Evolutionary conservation across 2,329 filamentous ascomycete genomes (phyloP).

Genomic region (Botryotinia narcissicola): DNA sequence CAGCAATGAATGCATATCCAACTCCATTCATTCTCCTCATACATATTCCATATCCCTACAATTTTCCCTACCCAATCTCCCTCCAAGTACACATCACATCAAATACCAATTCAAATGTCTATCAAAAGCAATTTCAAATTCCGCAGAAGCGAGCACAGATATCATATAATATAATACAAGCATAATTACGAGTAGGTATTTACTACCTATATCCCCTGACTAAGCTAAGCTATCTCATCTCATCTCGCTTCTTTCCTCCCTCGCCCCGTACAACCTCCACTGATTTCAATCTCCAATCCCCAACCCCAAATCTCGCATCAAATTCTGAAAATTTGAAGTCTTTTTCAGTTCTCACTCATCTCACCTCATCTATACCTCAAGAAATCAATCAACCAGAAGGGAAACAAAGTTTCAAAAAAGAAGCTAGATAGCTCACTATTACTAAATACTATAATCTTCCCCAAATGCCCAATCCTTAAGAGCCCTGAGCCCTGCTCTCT

Average conservation of each 20-base stretch:
- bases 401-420: not conserved
- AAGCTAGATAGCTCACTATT: not conserved
- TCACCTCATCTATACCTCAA: not conserved
- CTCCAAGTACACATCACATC: no score
- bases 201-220: not conserved
- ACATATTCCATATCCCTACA: no score
- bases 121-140: not conserved
- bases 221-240: not conserved
- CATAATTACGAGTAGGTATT: not conserved
- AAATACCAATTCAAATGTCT: no score
- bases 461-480: not conserved
- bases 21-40: no score
- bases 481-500: slow-evolving; percentile 4
- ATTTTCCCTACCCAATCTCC: no score
- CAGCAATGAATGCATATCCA: no score
- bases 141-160: not conserved
- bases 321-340: not conserved
- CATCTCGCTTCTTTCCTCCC: not conserved
- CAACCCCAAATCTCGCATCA: not conserved
- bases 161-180: not conserved
- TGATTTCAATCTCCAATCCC: not conserved
- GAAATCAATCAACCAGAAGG: not conserved
- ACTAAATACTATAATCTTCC: slow-evolving; percentile 3
- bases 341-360: not conserved
- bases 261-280: not conserved